phyloP scores from a whole-genome alignment of 2,329 filamentous ascomycete species.

The Colletotrichum sp. region DNA sequence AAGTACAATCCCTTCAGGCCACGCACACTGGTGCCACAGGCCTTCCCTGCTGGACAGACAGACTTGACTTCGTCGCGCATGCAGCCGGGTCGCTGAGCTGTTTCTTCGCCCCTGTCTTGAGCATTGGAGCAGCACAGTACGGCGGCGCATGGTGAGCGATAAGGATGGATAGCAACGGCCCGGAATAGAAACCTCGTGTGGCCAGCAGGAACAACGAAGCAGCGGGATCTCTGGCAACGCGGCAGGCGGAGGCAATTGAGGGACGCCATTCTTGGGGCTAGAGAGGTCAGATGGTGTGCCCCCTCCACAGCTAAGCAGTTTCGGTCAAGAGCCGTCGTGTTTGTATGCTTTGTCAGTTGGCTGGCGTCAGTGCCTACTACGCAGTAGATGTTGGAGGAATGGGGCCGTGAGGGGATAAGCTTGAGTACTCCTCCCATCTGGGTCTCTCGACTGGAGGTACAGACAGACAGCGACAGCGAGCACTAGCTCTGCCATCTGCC shows the following conservation, averaged over 20 bases:
- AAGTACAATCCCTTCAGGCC: constrained; percentile 14
- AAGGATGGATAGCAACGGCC: background rate
- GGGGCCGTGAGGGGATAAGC: background rate
- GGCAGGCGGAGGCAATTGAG: background rate
- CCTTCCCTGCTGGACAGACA: background rate
- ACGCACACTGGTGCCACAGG: constrained; percentile 7
- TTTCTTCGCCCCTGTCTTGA: background rate
- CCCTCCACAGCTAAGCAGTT: background rate
- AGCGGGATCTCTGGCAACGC: background rate
- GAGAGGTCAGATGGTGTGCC: constrained; percentile 6
- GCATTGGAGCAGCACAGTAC: background rate
- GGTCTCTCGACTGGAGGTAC: background rate
- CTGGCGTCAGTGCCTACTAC: background rate
- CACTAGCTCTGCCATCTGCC: background rate
- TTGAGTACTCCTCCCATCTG: background rate
- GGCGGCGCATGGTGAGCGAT: background rate
- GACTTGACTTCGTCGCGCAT: background rate
- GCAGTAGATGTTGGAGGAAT: background rate
- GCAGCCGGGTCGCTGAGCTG: background rate
- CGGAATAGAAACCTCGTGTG: constrained; percentile 5
- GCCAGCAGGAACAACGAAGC: background rate
- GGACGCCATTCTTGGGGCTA: background rate
- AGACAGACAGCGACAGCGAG: background rate
- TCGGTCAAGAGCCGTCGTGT: background rate
- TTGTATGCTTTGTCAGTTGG: background rate